Evolutionary conservation across 1,284 basidiomycete species (phyloP).

Genomic region (Marasmius tenuissimus): DNA sequence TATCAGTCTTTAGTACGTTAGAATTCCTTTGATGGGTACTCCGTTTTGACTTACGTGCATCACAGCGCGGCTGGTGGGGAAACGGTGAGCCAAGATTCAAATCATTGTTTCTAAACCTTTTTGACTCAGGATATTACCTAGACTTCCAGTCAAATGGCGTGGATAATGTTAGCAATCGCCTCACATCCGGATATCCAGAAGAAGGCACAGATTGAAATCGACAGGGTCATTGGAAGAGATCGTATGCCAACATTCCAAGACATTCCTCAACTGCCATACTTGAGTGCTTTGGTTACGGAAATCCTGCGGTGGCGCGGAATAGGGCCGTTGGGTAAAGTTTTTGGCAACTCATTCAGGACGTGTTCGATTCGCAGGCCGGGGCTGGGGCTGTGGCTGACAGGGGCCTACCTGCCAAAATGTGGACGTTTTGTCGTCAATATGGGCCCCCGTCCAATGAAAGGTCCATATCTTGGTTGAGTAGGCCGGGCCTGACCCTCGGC

Average conservation of each 20-base stretch:
- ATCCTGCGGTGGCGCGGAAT: slow-evolving; percentile 13
- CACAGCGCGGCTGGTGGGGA: slow-evolving; percentile 14
- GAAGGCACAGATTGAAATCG: slow-evolving; percentile 1
- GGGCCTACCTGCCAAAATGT: too few species aligned
- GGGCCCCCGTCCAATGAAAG: too few species aligned
- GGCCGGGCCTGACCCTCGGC: too few species aligned
- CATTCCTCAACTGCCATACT: slow-evolving; percentile 3
- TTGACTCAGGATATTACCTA: neutral
- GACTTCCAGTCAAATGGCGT: slow-evolving; percentile 13
- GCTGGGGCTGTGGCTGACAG: too few species aligned
- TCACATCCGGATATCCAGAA: slow-evolving; percentile 14
- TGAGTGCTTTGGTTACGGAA: slow-evolving; percentile 8
- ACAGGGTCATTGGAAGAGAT: neutral
- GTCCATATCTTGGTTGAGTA: too few species aligned
- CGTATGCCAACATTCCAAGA: slow-evolving; percentile 2
- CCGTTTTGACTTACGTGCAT: too few species aligned
- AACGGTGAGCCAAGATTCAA: neutral
- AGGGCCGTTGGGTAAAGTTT: slow-evolving; percentile 7
- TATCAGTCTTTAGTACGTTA: too few species aligned
- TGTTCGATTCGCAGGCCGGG: too few species aligned
- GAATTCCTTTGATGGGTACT: too few species aligned
- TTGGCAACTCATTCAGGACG: too few species aligned
- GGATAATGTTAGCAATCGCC: slow-evolving; percentile 18
- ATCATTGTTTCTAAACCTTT: neutral
- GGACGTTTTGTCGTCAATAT: too few species aligned